phyloP scores from a whole-genome alignment of 1,284 basidiomycete species.

The Cutaneotrichosporon mucoides region DNA sequence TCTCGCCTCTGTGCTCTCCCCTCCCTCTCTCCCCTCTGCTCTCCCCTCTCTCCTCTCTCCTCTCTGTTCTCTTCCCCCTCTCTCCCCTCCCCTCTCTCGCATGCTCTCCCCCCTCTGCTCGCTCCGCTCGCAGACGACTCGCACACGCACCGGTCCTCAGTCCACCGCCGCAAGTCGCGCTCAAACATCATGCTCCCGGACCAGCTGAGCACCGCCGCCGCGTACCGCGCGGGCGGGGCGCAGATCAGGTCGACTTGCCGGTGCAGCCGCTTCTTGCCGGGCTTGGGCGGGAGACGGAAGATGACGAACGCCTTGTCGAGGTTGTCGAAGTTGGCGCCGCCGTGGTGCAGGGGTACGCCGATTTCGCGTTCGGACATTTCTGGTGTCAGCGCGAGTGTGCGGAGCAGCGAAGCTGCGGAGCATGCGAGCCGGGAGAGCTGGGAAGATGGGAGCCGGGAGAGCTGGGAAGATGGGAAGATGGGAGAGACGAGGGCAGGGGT shows the following conservation, averaged over 20 bases:
- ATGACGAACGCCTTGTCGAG: constrained; percentile 49
- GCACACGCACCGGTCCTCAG: constrained; percentile 30
- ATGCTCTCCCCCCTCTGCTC: too few relatives aligned
- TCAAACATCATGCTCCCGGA: constrained; percentile 51
- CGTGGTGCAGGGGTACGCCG: constrained; percentile 26
- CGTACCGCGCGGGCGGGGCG: constrained; percentile 41
- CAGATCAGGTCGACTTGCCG: constrained; percentile 47
- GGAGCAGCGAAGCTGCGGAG: too few relatives aligned
- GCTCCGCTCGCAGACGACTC: background rate
- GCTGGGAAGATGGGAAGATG: too few relatives aligned
- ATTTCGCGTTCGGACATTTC: constrained; percentile 30
- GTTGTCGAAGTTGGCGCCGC: constrained; percentile 47
- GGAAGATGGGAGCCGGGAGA: too few relatives aligned
- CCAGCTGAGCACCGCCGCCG: constrained; percentile 46
- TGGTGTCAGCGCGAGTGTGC: constrained; percentile 7
- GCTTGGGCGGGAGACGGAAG: constrained; percentile 26
- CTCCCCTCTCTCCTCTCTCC: too few relatives aligned
- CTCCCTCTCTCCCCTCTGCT: too few relatives aligned
- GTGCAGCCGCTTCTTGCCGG: constrained; percentile 20
- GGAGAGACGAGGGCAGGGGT: too few relatives aligned
- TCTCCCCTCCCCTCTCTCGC: too few relatives aligned
- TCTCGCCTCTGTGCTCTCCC: too few relatives aligned
- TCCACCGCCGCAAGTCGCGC: constrained; percentile 45
- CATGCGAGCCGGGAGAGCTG: too few relatives aligned
- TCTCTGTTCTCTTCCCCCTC: too few relatives aligned